Base-by-base conservation (phyloP, 306 rosid genomes). In the Fagus crenata region DNA sequence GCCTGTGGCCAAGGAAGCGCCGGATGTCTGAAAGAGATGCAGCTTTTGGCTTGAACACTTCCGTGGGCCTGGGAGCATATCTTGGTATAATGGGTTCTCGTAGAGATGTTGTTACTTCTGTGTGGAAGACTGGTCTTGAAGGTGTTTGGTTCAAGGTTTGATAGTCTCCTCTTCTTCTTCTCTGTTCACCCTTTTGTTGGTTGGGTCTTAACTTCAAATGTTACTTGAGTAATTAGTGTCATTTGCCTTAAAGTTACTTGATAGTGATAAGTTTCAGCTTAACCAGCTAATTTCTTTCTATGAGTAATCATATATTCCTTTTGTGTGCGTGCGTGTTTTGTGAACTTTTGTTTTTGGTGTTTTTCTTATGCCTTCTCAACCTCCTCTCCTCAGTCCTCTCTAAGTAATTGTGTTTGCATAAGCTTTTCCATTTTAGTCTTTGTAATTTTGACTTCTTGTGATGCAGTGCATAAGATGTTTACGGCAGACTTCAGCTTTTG, bases 81-180 rank as follows among this genome's bases (percentile, higher is more conserved):
- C 99, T 95, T 65, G 99, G 99, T 77, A 92, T 95, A 83, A 95
- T 95, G 98, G 99, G 99, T 77, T 95, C 99, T 78, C 96, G 99
- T 28, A 89, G 98, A 86, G 99, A 95, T 81, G 99, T 95, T 82
- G 93, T 95, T 84, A 90, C 96, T 60, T 96, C 99, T 7, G 82
- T 90, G 36, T 95, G 99, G 99, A 95, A 89, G 91, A 89, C 93
- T 81, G 99, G 99, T 75, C 99, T 95, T 64, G 98, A 91, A 79
- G 99, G 99, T 75, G 89, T 88, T 80, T 95, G 99, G 99, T 95
- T 86, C 81, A 95, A 95, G 99, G 99, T 95, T 41, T 51, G 93
- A 73, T 76, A 79, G 28, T 72, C 65, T 54, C 60, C 69, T 77
- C 72, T 75, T 73, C 69, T 75, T 65, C 40, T 22, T 49, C 14